These are phyloP conservation scores for Tolypocladium inflatum DNA, from an alignment of 2,329 filamentous ascomycete species.

Conservation along the genomic window DNA sequence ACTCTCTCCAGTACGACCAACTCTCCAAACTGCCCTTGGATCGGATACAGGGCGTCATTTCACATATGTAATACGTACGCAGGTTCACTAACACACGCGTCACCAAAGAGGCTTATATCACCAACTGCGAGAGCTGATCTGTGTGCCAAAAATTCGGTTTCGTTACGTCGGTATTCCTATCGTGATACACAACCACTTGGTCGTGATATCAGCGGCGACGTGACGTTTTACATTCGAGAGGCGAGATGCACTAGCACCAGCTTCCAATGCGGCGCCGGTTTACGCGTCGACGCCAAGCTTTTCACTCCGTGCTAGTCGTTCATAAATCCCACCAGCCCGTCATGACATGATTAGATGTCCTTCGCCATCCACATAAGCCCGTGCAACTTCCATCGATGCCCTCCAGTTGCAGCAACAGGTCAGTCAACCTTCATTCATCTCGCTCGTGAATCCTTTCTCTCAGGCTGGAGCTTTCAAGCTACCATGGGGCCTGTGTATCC, in stretches of 20 bases:
- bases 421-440: constrained; percentile 10
- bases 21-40: too few species aligned
- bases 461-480: constrained; percentile 58
- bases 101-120: not conserved
- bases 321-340: constrained; percentile 4
- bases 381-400: constrained; percentile 7
- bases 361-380: constrained; percentile 5
- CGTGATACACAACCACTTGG: constrained; percentile 17
- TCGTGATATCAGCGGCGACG: constrained; percentile 10
- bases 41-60: not conserved
- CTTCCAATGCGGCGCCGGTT: constrained; percentile 4
- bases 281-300: constrained; percentile 1
- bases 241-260: constrained; percentile 15
- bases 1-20: too few species aligned
- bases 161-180: constrained; percentile 8
- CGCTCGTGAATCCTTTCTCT: constrained; percentile 17
- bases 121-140: not conserved
- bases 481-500: constrained; percentile 42
- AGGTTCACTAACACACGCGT: not conserved
- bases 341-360: constrained; percentile 1
- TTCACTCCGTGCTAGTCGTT: constrained; percentile 2
- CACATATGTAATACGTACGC: not conserved
- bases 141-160: constrained; percentile 3
- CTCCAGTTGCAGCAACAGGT: constrained; percentile 5
- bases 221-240: constrained; percentile 4